Percentiles rank a stretch among this genome's conserved stretches.
Evolutionary conservation across 306 rosid species (phyloP).

Genomic region (Sechiopsis laciniata): DNA sequence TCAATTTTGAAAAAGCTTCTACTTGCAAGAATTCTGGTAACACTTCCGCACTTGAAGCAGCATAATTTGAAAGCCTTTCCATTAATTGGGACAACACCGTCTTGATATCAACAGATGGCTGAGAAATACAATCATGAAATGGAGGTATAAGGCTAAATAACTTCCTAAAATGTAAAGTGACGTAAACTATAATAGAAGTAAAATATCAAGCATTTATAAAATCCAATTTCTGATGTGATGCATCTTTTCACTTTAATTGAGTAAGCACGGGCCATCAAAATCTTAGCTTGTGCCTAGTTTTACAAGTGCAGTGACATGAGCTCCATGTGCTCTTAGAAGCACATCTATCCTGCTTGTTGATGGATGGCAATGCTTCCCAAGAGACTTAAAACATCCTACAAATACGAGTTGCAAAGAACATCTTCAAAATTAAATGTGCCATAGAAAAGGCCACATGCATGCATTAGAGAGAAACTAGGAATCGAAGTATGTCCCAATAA

Average conservation of each 20-base stretch:
- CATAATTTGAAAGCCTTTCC: conserved; percentile 96
- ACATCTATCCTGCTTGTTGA: conserved; percentile 5
- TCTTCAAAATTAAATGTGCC: not conserved
- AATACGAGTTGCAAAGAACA: not conserved
- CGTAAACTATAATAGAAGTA: not conserved
- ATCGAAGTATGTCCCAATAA: conserved; percentile 5
- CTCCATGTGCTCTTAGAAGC: conserved; percentile 6
- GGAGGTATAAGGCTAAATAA: conserved; percentile 16
- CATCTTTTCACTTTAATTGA: not conserved
- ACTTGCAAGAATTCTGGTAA: conserved; percentile 97
- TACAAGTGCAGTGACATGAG: not conserved
- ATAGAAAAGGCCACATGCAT: conserved; percentile 4
- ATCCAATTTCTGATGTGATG: not conserved
- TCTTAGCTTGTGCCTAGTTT: conserved; percentile 2
- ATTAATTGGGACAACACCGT: conserved; percentile 88
- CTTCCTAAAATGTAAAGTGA: not conserved
- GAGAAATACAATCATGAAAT: conserved; percentile 25
- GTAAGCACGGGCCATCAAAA: not conserved
- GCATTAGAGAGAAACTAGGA: conserved; percentile 15
- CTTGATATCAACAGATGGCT: conserved; percentile 95
- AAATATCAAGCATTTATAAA: conserved; percentile 3
- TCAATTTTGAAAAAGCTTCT: conserved; percentile 94
- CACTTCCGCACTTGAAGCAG: conserved; percentile 93
- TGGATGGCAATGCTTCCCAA: not conserved
- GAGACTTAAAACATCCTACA: not conserved